These are phyloP conservation scores for Ceratocystis albifundus DNA, from an alignment of 2,329 filamentous ascomycete genomes.

Conservation along the genomic window DNA sequence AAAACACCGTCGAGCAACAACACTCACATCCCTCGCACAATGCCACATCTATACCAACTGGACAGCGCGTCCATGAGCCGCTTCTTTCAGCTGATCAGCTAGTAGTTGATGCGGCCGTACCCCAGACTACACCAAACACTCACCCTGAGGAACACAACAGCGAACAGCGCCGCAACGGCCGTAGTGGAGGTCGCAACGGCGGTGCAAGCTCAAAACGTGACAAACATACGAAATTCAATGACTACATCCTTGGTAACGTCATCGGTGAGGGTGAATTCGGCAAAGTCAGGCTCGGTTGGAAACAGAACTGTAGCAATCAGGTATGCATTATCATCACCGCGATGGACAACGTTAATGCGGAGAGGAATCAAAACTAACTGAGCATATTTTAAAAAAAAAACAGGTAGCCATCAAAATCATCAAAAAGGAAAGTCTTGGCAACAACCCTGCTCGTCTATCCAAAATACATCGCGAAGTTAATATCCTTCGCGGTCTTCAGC, in stretches of 20 bases:
- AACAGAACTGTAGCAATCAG: conserved; percentile 82
- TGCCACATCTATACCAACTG: conserved; percentile 28
- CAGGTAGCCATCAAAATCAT: conserved; percentile 97
- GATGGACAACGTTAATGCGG: background rate
- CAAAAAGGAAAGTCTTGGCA: conserved; percentile 76
- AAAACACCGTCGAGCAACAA: conserved; percentile 11
- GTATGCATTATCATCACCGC: conserved; percentile 32
- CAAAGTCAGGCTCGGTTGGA: conserved; percentile 98
- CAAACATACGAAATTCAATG: conserved; percentile 80
- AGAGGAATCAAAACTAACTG: background rate
- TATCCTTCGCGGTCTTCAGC: conserved; percentile 75
- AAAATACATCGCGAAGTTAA: conserved; percentile 97
- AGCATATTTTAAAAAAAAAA: background rate
- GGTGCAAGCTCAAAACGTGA: conserved; percentile 34
- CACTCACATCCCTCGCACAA: background rate
- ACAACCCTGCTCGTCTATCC: conserved; percentile 75
- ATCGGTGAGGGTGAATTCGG: conserved; percentile 97
- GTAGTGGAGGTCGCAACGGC: conserved; percentile 16
- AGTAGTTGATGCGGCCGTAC: conserved; percentile 34
- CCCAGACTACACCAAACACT: conserved; percentile 36
- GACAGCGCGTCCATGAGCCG: conserved; percentile 14
- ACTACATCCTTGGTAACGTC: conserved; percentile 91
- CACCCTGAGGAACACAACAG: conserved; percentile 31
- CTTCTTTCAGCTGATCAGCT: conserved; percentile 21
- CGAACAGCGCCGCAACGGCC: conserved; percentile 19